phyloP scores from a whole-genome alignment of 2,329 filamentous ascomycete species.

The Aurifilum marmelostoma region DNA sequence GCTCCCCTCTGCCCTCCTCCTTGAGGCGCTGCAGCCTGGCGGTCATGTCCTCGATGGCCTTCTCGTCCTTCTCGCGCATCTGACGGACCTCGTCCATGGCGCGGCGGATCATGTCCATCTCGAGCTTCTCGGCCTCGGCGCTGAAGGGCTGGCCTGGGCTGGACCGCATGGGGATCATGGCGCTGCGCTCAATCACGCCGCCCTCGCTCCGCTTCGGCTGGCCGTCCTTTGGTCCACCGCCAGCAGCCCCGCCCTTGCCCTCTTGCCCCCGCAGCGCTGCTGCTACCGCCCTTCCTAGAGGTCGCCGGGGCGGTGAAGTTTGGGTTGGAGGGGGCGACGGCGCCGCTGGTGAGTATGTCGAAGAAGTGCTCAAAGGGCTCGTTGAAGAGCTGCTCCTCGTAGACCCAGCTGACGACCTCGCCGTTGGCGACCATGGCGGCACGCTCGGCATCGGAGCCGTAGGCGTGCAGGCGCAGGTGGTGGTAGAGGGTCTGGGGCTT shows the following conservation, averaged over 20 bases:
- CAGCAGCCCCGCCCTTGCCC: slow-evolving; percentile 51
- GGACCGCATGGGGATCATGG: slow-evolving; percentile 72
- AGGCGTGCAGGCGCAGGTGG: slow-evolving; percentile 87
- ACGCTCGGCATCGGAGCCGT: slow-evolving; percentile 78
- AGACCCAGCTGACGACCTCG: slow-evolving; percentile 76
- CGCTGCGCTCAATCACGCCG: slow-evolving; percentile 67
- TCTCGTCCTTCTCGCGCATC: slow-evolving; percentile 61
- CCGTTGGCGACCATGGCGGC: slow-evolving; percentile 60
- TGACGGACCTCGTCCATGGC: slow-evolving; percentile 67
- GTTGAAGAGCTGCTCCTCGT: slow-evolving; percentile 96
- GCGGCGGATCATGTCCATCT: slow-evolving; percentile 63
- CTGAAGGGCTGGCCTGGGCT: slow-evolving; percentile 74
- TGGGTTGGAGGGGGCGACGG: slow-evolving; percentile 48
- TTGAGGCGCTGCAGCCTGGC: slow-evolving; percentile 63
- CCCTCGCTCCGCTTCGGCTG: slow-evolving; percentile 46
- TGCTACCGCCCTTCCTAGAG: slow-evolving; percentile 36
- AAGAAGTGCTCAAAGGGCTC: slow-evolving; percentile 94
- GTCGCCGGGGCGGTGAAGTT: slow-evolving; percentile 22
- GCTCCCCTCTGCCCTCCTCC: slow-evolving; percentile 47
- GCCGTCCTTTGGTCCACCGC: slow-evolving; percentile 38
- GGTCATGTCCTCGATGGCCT: slow-evolving; percentile 67
- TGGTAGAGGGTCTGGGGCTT: slow-evolving; percentile 97
- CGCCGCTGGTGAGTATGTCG: slow-evolving; percentile 78
- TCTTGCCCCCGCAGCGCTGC: slow-evolving; percentile 62
- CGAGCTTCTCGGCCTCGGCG: slow-evolving; percentile 67